Conservation (phyloP, 352 stramenopile genomes). For the Thalassiosira oceanica region DNA sequence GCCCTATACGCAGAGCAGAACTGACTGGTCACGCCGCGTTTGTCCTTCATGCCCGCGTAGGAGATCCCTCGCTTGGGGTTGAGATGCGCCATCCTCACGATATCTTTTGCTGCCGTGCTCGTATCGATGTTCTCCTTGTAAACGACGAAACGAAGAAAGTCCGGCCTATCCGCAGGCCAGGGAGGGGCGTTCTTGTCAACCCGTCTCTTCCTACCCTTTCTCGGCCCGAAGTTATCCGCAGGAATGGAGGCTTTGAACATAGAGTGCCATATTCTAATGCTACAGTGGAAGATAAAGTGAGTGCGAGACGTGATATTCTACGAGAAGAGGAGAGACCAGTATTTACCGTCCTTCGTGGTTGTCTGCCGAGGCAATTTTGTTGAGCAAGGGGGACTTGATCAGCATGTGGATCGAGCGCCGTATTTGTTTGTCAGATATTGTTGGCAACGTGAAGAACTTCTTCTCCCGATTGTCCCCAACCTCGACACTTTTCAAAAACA, state of each 20-base stretch:
- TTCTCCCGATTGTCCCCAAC: conserved; percentile 12
- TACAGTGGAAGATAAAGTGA: too few species aligned
- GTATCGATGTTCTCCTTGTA: conserved; percentile 98
- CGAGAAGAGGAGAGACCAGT: too few species aligned
- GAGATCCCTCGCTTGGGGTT: conserved; percentile 73
- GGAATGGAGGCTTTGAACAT: conserved; percentile 72
- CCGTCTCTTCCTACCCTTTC: conserved; percentile 83
- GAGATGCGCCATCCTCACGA: conserved; percentile 47
- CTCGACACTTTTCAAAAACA: conserved; percentile 49
- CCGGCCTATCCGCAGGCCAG: conserved; percentile 70
- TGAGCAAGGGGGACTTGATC: conserved; percentile 80
- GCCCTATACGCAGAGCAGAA: conserved; percentile 88
- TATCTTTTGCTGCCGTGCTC: conserved; percentile 75
- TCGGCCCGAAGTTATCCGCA: conserved; percentile 56
- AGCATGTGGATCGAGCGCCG: conserved; percentile 86
- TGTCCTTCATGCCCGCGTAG: conserved; percentile 97
- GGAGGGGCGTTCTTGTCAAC: conserved; percentile 73
- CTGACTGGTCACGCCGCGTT: conserved; percentile 93
- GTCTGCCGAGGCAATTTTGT: conserved; percentile 84
- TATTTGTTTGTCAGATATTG: conserved; percentile 83
- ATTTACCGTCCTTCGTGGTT: conserved; percentile 71
- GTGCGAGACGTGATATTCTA: too few species aligned
- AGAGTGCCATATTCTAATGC: conserved; percentile 83
- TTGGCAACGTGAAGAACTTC: conserved; percentile 69
- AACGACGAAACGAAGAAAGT: conserved; percentile 93